Evolutionary conservation across 2,329 filamentous ascomycete species (phyloP).

Genomic region (Chrysosphaeria jannelii): DNA sequence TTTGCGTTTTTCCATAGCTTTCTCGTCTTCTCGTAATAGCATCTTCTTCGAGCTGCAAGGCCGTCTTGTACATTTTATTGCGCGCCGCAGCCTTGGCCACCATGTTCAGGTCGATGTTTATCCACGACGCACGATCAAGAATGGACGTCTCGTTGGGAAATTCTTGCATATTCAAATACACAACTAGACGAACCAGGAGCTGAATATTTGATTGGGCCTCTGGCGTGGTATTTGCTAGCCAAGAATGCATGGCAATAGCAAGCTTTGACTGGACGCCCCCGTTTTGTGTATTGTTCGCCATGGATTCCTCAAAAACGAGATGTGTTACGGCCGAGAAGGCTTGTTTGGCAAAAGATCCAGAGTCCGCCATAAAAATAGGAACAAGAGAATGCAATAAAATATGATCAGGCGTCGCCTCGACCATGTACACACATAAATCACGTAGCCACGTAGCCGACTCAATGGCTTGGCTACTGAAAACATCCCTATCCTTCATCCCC

Average conservation of each 20-base stretch:
- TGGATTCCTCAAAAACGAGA: no score
- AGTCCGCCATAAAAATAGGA: no score
- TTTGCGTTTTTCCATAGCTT: no score
- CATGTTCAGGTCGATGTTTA: slow-evolving; percentile 48
- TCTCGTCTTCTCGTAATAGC: no score
- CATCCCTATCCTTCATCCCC: slow-evolving; percentile 3
- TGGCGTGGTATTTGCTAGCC: slow-evolving; percentile 21
- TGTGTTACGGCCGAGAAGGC: slow-evolving; percentile 68
- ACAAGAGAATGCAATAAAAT: no score
- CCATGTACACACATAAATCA: slow-evolving; percentile 27
- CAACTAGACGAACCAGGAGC: slow-evolving; percentile 44
- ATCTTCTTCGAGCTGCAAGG: slow-evolving; percentile 57
- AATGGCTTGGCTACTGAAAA: slow-evolving; percentile 15
- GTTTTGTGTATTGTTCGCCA: no score
- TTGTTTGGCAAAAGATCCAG: slow-evolving; percentile 44
- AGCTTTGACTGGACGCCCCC: slow-evolving; percentile 27
- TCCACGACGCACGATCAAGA: slow-evolving; percentile 53
- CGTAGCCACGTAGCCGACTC: slow-evolving; percentile 26
- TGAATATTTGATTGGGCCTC: slow-evolving; percentile 29
- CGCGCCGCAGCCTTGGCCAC: slow-evolving; percentile 40
- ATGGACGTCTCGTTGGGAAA: slow-evolving; percentile 47
- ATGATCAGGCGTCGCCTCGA: no score
- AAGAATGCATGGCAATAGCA: slow-evolving; percentile 32
- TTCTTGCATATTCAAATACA: slow-evolving; percentile 68
- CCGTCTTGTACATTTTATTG: slow-evolving; percentile 68